These are phyloP conservation scores for Juncus effusus DNA, from an alignment of 176 grass and related monocot species.

Conservation along the genomic window DNA sequence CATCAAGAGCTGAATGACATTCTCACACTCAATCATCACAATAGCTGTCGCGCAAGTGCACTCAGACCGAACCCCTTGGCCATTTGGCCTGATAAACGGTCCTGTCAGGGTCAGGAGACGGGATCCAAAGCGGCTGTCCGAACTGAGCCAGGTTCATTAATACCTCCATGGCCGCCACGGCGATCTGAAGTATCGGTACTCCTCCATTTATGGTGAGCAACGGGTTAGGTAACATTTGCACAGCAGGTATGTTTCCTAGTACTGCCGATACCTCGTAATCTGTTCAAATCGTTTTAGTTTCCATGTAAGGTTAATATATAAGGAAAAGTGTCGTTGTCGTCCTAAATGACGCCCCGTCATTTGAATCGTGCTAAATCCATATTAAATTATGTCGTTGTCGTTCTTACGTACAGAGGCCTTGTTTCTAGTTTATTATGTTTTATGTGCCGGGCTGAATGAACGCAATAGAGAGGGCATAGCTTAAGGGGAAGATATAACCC, in stretches of 20 bases:
- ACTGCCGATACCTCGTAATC: background rate
- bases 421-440: too few relatives aligned
- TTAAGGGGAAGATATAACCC: too few relatives aligned
- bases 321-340: too few relatives aligned
- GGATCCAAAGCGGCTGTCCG: slow-evolving; percentile 36
- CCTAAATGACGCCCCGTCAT: too few relatives aligned
- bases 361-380: too few relatives aligned
- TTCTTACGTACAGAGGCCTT: too few relatives aligned
- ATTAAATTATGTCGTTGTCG: too few relatives aligned
- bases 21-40: slow-evolving; percentile 26
- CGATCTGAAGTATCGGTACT: slow-evolving; percentile 9
- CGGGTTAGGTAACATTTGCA: slow-evolving; percentile 19
- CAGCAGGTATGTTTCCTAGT: slow-evolving; percentile 5
- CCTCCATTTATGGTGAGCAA: background rate
- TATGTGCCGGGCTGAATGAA: too few relatives aligned
- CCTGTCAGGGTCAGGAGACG: slow-evolving; percentile 16
- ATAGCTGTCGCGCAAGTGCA: slow-evolving; percentile 39
- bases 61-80: slow-evolving; percentile 25
- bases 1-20: slow-evolving; percentile 42
- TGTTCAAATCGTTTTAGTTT: too few relatives aligned
- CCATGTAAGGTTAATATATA: too few relatives aligned
- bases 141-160: slow-evolving; percentile 25
- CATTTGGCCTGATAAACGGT: background rate
- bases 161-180: slow-evolving; percentile 30
- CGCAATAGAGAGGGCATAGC: too few relatives aligned